Base-by-base conservation (phyloP, 257 asterid genomes). In the Solanum infundibuliforme region DNA sequence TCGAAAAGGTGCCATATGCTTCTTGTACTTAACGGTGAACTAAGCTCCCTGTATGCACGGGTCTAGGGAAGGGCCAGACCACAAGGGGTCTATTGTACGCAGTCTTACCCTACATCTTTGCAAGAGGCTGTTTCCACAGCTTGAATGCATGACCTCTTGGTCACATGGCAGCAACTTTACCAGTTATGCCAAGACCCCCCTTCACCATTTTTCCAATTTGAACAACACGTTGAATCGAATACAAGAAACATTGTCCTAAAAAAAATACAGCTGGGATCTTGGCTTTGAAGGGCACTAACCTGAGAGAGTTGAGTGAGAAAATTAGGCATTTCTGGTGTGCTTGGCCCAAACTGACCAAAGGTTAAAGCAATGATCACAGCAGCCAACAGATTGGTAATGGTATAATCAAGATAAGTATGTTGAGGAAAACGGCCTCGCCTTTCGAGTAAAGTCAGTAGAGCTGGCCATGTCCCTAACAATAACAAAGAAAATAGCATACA, bases 381-480 rank as follows among this genome's bases (percentile, higher is more conserved):
- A 84, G 99, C 99, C 90, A 97, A 90, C 2, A 97, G 92, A 92
- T 97, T 97, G 0, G 98, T 95, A 92, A 94, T 82, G 1, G 99
- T 88, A 88, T 97, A 97, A 93, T 97, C 99, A 43, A 97, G 98
- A 75, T 95, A 97, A 32, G 96, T 95, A 87, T 97, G 98, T 87
- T 97, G 98, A 88, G 99, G 99, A 46, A 97, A 94, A 52, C 99
- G 99, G 3, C 99, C 99, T 0, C 98, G 93, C 89, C 99, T 92
- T 85, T 97, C 99, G 2, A 97, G 93, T 11, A 95, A 94, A 23
- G 98, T 95, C 62, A 97, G 21, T 87, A 97, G 23, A 1, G 99
- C 99, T 58, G 99, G 99, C 99, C 99, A 97, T 71, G 99, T 97
- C 8, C 99, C 99, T 91, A 97, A 90, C 93, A 97, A 94, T 5